Evolutionary conservation across 441 rosid genomes (phyloP), one percentile per base, ranked within the genome.

Genomic region (Lepidium campestre): DNA sequence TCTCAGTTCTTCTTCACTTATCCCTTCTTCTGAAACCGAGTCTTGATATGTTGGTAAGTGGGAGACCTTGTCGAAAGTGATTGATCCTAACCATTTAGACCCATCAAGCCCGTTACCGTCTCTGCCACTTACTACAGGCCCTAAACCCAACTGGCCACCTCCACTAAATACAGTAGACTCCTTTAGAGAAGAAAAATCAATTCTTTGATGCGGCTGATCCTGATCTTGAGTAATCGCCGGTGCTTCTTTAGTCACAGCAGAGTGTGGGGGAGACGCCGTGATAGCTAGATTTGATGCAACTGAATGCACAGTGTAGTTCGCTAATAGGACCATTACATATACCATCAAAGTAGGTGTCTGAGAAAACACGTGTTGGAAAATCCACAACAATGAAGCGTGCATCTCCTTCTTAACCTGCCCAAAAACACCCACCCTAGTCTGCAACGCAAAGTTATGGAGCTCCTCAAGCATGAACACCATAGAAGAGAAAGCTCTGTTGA

Each of bases 311-410:
- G 83, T 78, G 69, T 80, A 89, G 68, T 86, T 86, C 1, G 98
- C 93, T 32, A 86, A 37, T 10, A 92, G 77, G n/a, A 92, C 65
- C 95, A 92, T 89, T n/a, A 89, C 81, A 53, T 79, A 71, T 5
- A 89, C 82, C 95, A 89, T 87, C 48, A 92, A 81, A 56, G 80
- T 78, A 1, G 96, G 96, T 1, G 96, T 85, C 17, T 74, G 59
- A 0, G 86, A 83, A 52, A 89, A 89, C 11, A 92, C 87, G 39
- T 72, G 85, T 32, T 82, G 91, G 42, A 89, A 92, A n/a, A 92
- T 80, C 95, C 96, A 88, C 35, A 83, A 76, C 53, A 88, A 82
- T 0, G 89, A 84, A 44, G 79, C 75, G 54, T 78, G 79, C 81
- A 84, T 77, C 31, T 90, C 98, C 46, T 79, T 71, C 55, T 80